Percentiles rank a stretch among this genome's conserved stretches.
These are phyloP conservation scores for Mucor irregularis DNA, from an alignment of 371 early-diverging fungal genomes.

Conservation along the genomic window DNA sequence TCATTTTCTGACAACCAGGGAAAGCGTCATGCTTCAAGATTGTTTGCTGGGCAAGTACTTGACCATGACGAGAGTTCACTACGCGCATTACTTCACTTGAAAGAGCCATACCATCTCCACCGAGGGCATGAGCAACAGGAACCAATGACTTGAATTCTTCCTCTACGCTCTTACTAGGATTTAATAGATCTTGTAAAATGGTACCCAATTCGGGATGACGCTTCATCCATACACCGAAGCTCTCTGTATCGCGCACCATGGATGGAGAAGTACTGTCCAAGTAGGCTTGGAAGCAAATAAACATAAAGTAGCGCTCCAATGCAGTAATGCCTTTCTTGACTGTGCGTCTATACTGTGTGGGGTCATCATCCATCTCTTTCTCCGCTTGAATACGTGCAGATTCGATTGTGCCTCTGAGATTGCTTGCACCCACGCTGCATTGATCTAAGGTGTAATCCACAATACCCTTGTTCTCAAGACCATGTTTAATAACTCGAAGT, in stretches of 20 bases:
- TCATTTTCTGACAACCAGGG: conserved; percentile 73
- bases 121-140: conserved; percentile 59
- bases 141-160: conserved; percentile 40
- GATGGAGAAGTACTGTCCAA: conserved; percentile 43
- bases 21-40: conserved; percentile 74
- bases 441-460: conserved; percentile 64
- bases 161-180: conserved; percentile 8
- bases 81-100: conserved; percentile 65
- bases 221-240: conserved; percentile 63
- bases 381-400: conserved; percentile 53
- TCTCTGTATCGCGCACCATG: conserved; percentile 42
- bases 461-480: conserved; percentile 58
- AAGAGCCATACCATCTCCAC: conserved; percentile 70
- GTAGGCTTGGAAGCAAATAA: conserved; percentile 69
- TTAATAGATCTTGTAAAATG: conserved; percentile 52
- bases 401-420: conserved; percentile 61
- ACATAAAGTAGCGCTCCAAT: conserved; percentile 62
- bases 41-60: conserved; percentile 64
- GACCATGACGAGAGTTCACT: conserved; percentile 58
- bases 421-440: conserved; percentile 41
- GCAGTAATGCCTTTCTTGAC: conserved; percentile 46
- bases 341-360: conserved; percentile 24
- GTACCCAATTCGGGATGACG: conserved; percentile 63
- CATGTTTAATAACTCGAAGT: conserved; percentile 64
- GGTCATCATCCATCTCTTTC: conserved; percentile 35